Evolutionary conservation across 2,329 filamentous ascomycete genomes (phyloP), one percentile per base, ranked within the genome.

Genomic region (Didymosphaeria variabile): DNA sequence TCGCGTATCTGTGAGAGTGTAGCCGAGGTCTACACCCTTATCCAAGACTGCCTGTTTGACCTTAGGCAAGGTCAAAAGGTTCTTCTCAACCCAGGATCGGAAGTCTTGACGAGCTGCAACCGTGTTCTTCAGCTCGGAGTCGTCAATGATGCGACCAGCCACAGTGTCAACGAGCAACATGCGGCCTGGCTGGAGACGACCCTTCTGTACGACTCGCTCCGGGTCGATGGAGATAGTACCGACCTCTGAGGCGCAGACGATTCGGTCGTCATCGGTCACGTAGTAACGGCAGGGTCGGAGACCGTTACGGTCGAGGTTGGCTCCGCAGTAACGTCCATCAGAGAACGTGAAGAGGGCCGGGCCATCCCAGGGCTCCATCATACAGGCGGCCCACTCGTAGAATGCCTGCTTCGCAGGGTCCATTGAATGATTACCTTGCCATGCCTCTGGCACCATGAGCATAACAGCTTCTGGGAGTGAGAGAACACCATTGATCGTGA

Each of bases 351-450:
- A 98, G 34, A 98, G 88, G 58, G 94, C 94, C 36, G 94, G 94
- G 19, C 94, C 94, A 80, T 98, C 94, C 94, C 94, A 98, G 17
- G 94, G 94, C 83, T 98, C 94, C 94, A 98, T 98, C 85, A 97
- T 91, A 80, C 94, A 98, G 68, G 93, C 94, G 73, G 94, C 94
- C 93, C 94, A 98, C 79, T 98, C 94, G 81, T 98, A 98, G 82
- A 97, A 98, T 55, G 94, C 94, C 61, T 94, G 92, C 83, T 98
- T 98, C 74, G 92, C 91, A 59, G 93, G 92, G 72, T 97, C 94
- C 91, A 98, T 97, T 62, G 89, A 85, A 40, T 89, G 84, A 79
- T 97, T 97, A 63, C 94, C 94, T 81, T 98, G 93, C 94, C 94
- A 98, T 62, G 94, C 94, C 81, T 98, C 94, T 23, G 94, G 94